Evolutionary conservation across 1,284 basidiomycete species (phyloP).

Genomic region (Apiotrichum gracile): DNA sequence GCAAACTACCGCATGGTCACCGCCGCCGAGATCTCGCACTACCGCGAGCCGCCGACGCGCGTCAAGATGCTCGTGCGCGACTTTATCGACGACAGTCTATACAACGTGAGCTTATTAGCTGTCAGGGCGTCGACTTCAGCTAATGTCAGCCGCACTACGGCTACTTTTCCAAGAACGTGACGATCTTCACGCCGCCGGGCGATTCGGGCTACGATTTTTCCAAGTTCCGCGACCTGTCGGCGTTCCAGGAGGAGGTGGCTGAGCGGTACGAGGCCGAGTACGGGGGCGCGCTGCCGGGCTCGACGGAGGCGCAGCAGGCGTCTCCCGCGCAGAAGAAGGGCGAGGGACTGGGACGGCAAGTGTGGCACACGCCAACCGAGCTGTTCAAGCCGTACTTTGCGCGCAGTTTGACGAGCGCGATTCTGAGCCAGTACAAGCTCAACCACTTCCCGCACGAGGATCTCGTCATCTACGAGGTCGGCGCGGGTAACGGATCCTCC

Average conservation of each 20-base stretch:
- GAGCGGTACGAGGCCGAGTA: constrained; percentile 57
- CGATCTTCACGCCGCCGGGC: constrained; percentile 68
- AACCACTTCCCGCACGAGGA: constrained; percentile 95
- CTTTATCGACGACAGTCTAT: constrained; percentile 93
- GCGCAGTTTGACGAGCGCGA: constrained; percentile 77
- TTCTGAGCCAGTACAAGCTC: constrained; percentile 83
- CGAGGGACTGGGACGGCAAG: constrained; percentile 71
- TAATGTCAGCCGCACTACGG: constrained; percentile 70
- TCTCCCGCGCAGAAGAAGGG: constrained; percentile 32
- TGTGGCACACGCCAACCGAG: constrained; percentile 99
- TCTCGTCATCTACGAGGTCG: constrained; percentile 92
- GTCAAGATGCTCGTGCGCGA: constrained; percentile 95
- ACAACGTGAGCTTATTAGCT: constrained; percentile 56
- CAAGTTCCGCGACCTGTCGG: constrained; percentile 59
- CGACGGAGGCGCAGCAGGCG: constrained; percentile 21
- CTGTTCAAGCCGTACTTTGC: constrained; percentile 98
- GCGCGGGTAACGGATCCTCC: constrained; percentile 93
- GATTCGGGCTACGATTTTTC: constrained; percentile 61
- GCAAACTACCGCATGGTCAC: constrained; percentile 59
- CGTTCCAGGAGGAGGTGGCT: constrained; percentile 77
- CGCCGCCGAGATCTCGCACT: constrained; percentile 62
- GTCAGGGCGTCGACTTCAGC: not conserved
- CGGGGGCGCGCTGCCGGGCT: constrained; percentile 4
- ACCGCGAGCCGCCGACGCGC: constrained; percentile 62
- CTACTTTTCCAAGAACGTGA: constrained; percentile 88